Conservation (phyloP, 331 rosid species). For the Ulmus americana region DNA sequence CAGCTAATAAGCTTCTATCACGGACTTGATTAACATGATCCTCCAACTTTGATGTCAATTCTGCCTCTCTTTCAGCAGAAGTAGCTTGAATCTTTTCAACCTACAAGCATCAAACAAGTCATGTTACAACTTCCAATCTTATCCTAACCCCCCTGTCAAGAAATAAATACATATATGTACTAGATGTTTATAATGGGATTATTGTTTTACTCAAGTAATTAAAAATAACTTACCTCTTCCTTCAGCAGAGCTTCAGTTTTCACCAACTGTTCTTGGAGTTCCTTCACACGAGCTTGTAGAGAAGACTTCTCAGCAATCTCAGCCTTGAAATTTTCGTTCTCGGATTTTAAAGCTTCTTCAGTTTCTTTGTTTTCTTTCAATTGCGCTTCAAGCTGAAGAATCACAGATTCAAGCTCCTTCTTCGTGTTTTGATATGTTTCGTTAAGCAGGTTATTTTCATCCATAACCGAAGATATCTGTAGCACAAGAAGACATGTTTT, state of each 20-base stretch:
- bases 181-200: background rate
- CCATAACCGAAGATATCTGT: slow-evolving; percentile 66
- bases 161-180: background rate
- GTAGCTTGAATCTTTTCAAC: slow-evolving; percentile 49
- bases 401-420: slow-evolving; percentile 60
- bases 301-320: slow-evolving; percentile 56
- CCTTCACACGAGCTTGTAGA: slow-evolving; percentile 48
- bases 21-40: slow-evolving; percentile 43
- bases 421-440: slow-evolving; percentile 62
- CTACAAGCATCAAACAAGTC: slow-evolving; percentile 34
- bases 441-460: slow-evolving; percentile 69
- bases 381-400: slow-evolving; percentile 57
- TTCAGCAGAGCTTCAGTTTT: slow-evolving; percentile 52
- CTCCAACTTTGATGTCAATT: slow-evolving; percentile 52
- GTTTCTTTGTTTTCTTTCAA: slow-evolving; percentile 55
- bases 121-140: slow-evolving; percentile 3
- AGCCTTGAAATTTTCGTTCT: slow-evolving; percentile 53
- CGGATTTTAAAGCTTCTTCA: slow-evolving; percentile 51
- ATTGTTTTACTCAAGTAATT: background rate
- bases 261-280: slow-evolving; percentile 51
- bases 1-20: slow-evolving; percentile 51
- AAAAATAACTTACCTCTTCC: slow-evolving; percentile 53
- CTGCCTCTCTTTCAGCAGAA: slow-evolving; percentile 57
- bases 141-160: background rate
- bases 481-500: slow-evolving; percentile 13